Conservation (phyloP, 2,329 filamentous ascomycete genomes). For the Monosporascus ibericus region DNA sequence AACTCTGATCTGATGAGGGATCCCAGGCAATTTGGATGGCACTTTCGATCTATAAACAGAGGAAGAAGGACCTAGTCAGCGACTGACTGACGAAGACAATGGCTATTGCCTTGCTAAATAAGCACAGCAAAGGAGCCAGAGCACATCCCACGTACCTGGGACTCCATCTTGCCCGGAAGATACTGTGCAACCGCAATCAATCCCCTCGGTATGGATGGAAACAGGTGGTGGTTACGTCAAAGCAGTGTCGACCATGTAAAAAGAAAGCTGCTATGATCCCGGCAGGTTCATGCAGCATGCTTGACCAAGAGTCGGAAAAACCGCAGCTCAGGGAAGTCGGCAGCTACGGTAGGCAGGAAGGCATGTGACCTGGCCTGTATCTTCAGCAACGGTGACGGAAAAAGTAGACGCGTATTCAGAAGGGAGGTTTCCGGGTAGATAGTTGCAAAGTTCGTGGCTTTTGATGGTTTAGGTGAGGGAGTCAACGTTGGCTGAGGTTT, state of each 20-base stretch:
- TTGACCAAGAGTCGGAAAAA: constrained; percentile 25
- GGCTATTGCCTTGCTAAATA: constrained; percentile 1
- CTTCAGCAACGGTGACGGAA: no score
- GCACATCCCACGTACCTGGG: constrained; percentile 2
- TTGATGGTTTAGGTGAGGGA: no score
- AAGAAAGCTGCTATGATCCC: constrained; percentile 35
- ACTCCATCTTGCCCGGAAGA: constrained; percentile 6
- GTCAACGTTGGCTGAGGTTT: no score
- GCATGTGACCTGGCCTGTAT: no score
- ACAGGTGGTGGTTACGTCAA: constrained; percentile 4
- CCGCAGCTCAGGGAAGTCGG: no score
- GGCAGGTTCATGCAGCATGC: constrained; percentile 40
- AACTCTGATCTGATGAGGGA: constrained; percentile 64
- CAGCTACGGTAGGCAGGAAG: no score
- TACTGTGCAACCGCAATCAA: constrained; percentile 3
- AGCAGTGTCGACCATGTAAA: neutral
- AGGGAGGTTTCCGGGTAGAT: no score
- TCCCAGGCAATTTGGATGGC: constrained; percentile 93
- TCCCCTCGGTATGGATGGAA: constrained; percentile 1
- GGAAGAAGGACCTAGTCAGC: constrained; percentile 8
- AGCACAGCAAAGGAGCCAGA: neutral
- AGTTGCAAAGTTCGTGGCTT: no score
- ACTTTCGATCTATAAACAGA: constrained; percentile 66
- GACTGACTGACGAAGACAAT: neutral
- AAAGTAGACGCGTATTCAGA: no score